A percentile compares a stretch with the other conserved stretches of the same genome.
These are phyloP conservation scores for Suillus sp. DNA, from an alignment of 768 basidiomycete genomes.

Conservation along the genomic window DNA sequence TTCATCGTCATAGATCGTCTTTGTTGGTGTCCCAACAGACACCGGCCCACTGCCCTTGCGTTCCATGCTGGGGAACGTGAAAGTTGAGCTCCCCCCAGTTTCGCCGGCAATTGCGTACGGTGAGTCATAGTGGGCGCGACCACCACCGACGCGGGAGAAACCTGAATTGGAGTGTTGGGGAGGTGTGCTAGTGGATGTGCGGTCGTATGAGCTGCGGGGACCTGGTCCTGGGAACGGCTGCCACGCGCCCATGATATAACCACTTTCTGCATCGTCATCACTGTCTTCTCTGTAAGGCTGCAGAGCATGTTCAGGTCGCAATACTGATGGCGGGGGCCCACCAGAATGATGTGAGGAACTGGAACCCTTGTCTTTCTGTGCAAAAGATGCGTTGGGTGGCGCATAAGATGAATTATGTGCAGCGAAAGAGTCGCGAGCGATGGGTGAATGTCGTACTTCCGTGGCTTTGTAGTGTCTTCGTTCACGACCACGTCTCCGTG, in stretches of 20 bases:
- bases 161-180: conserved; percentile 50
- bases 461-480: conserved; percentile 28
- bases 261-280: conserved; percentile 68
- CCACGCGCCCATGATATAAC: conserved; percentile 96
- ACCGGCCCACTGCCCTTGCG: conserved; percentile 34
- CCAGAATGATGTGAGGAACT: conserved; percentile 46
- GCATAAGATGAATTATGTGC: conserved; percentile 48
- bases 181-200: conserved; percentile 28
- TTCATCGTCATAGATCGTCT: conserved; percentile 38
- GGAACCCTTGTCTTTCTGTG: conserved; percentile 29
- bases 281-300: conserved; percentile 77
- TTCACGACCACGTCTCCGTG: conserved; percentile 40
- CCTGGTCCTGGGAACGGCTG: conserved; percentile 61
- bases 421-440: conserved; percentile 26
- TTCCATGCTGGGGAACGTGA: conserved; percentile 68
- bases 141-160: conserved; percentile 87
- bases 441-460: conserved; percentile 22
- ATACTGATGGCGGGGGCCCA: conserved; percentile 63
- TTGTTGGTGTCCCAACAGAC: conserved; percentile 21
- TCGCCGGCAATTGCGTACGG: conserved; percentile 74
- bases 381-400: conserved; percentile 41
- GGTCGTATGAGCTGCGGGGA: conserved; percentile 26
- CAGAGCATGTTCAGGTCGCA: conserved; percentile 78
- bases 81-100: conserved; percentile 48
- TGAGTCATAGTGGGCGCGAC: conserved; percentile 79